Percentiles rank a stretch among this genome's conserved stretches.
These are phyloP conservation scores for Calonectria hongkongensis DNA, from an alignment of 2,329 filamentous ascomycete species.

Conservation along the genomic window DNA sequence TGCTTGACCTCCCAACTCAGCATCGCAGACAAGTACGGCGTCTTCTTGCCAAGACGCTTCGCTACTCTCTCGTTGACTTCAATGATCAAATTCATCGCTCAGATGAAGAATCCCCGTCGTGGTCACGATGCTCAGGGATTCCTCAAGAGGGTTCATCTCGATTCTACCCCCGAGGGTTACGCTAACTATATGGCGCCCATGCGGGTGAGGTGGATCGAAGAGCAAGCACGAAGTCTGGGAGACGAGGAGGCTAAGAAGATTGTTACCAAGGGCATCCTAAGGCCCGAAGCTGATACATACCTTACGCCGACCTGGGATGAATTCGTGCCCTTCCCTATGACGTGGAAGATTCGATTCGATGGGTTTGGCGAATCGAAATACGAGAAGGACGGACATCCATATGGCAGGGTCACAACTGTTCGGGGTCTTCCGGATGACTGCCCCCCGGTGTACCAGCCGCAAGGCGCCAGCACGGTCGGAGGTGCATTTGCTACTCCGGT, in stretches of 20 bases:
- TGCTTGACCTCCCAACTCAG: conserved; percentile 34
- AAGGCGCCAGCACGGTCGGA: conserved; percentile 7
- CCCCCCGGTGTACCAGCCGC: conserved; percentile 25
- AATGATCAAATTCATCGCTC: too few species aligned
- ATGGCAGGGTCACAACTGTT: not conserved
- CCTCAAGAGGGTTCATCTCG: too few species aligned
- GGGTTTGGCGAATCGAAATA: conserved; percentile 41
- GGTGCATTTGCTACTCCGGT: not conserved
- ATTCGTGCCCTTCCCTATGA: conserved; percentile 47
- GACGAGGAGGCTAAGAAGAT: not conserved
- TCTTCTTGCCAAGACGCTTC: conserved; percentile 42
- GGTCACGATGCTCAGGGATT: too few species aligned
- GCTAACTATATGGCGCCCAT: too few species aligned
- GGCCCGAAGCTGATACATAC: conserved; percentile 41
- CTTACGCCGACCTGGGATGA: conserved; percentile 49
- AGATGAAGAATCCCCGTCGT: too few species aligned
- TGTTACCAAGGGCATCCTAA: conserved; percentile 30
- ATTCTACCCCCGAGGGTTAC: too few species aligned
- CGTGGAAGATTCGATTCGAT: conserved; percentile 43
- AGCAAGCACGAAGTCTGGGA: conserved; percentile 3
- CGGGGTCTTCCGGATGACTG: not conserved
- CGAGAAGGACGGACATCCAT: not conserved
- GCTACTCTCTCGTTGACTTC: conserved; percentile 7
- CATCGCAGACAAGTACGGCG: conserved; percentile 43
- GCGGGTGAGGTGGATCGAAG: conserved; percentile 39